Evolutionary conservation across 202 grass and related monocot species (phyloP), one percentile per base, ranked within the genome.

Genomic region (Elaeis oleifera): DNA sequence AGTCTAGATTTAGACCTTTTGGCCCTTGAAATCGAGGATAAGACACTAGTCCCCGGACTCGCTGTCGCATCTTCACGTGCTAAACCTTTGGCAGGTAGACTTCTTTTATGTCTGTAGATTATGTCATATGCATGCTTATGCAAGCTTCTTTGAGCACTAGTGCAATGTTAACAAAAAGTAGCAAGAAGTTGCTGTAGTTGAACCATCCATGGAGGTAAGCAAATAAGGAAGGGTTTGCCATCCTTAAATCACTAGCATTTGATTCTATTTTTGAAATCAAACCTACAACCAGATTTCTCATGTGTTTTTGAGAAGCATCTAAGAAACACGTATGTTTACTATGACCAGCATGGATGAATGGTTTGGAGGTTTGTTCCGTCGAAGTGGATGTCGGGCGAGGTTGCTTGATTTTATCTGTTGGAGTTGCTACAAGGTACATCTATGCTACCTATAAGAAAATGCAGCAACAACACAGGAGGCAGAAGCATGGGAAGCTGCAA

Each of bases 401-500:
- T 51, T 86, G 62, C 81, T 70, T 99, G 36, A 70, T 94, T 65
- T 51, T 94, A 27, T 86, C 88, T 6, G 88, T 84, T 15, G 88
- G 94, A 4, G 82, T 89, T 16, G 86, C 84, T n/a, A 89, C 74
- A 6, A 81, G 85, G 79, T 99, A 99, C 61, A 36, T 86, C 57
- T 99, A 99, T n/a, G 78, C 94, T 49, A 79, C 85, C 13, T 99
- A 99, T 74, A 29, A 89, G 70, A 92, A 94, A 99, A 77, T 74
- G 65, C 82, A 19, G 80, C 85, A 7, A 81, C 88, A 56, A 94
- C 94, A 15, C 75, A 86, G 69, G 94, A 99, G 65, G 94, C 88
- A 53, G 94, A 94, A 68, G 94, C 88, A 14, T 99, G 94, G 94
- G 94, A 99, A 76, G 84, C 88, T 23, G 80, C 84, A 0, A 99